Evolutionary conservation across 2,329 filamentous ascomycete species (phyloP).

Genomic region (Fusarium lyarnte): DNA sequence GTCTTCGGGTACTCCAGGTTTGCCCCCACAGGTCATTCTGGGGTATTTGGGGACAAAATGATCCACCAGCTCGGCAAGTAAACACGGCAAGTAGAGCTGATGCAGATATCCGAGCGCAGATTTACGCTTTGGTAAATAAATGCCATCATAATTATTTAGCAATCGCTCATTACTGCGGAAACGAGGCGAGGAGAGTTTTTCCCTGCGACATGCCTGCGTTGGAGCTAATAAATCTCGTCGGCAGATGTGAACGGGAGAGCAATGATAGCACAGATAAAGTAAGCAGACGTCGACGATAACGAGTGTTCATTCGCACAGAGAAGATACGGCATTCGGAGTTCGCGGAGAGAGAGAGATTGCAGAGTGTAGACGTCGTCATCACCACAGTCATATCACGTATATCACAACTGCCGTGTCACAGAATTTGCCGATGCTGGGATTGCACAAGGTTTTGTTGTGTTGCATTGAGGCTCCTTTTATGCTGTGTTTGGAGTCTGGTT

Average conservation of each 20-base stretch:
- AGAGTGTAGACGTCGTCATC: not conserved
- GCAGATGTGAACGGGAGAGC: conserved; percentile 35
- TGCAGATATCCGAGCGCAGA: not conserved
- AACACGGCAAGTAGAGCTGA: conserved; percentile 18
- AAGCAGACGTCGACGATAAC: not conserved
- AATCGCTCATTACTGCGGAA: fast-evolving
- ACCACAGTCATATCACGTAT: not conserved
- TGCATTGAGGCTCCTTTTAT: not conserved
- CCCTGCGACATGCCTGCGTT: conserved; percentile 17
- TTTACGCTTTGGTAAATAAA: not conserved
- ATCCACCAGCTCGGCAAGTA: conserved; percentile 32
- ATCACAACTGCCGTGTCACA: not conserved
- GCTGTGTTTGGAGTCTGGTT: not conserved
- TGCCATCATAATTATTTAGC: not conserved
- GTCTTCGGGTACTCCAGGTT: conserved; percentile 16
- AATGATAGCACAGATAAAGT: conserved; percentile 5
- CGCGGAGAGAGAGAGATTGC: not conserved
- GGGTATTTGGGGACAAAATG: conserved; percentile 21
- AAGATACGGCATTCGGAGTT: not conserved
- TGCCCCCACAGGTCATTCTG: conserved; percentile 21
- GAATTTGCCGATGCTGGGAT: not conserved
- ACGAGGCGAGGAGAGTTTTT: conserved; percentile 24
- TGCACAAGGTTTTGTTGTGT: not conserved
- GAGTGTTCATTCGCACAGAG: not conserved
- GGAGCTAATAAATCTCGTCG: conserved; percentile 23